Base-by-base conservation (phyloP, 2,329 filamentous ascomycete species). In the Cladosporium sp. region DNA sequence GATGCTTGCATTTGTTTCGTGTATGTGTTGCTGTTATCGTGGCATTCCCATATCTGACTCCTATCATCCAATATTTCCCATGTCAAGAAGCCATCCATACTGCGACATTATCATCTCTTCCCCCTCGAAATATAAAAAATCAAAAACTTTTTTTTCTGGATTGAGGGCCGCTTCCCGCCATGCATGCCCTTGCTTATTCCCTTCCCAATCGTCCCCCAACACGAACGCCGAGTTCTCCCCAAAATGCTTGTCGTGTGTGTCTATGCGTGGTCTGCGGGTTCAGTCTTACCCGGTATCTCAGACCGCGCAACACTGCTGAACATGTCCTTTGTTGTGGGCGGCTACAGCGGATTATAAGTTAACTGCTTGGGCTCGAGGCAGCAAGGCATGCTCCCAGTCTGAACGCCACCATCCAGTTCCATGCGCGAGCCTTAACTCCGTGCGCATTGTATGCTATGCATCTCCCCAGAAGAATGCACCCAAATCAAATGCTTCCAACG, bases 401-500 rank as follows among this genome's bases (percentile, higher is more conserved):
- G n/a, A 21, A 46, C 40, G 40, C n/a, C 40, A 23, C 40, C 40
- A 46, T 23, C 40, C n/a, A 12, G n/a, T 21, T 21, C 40, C 40
- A 46, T 21, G 40, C 40, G 40, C n/a, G 40, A 8, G 12, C n/a
- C n/a, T 4, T 5, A 23, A 46, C 8, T 46, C 40, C n/a, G 10
- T n/a, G 7, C 40, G n/a, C 40, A 29, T 33, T 21, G 29, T 21
- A 23, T 18, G 52, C 10, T 53, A 29, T 31, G 50, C 50, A 21
- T 21, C 21, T 21, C 40, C 40, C 3, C 23, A 46, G n/a, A 46
- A 23, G 40, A 12, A 11, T 46, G 40, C 40, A 23, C 1, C 40
- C 40, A 46, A n/a, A 12, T 59, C 23, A 59, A 59, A 59, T 59
- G 64, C 73, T 75, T 12, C 74, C 74, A 3, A 76, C 73, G 61